Evolutionary conservation across 2,329 filamentous ascomycete genomes (phyloP).

Genomic region (Trichoderma semiorbis): DNA sequence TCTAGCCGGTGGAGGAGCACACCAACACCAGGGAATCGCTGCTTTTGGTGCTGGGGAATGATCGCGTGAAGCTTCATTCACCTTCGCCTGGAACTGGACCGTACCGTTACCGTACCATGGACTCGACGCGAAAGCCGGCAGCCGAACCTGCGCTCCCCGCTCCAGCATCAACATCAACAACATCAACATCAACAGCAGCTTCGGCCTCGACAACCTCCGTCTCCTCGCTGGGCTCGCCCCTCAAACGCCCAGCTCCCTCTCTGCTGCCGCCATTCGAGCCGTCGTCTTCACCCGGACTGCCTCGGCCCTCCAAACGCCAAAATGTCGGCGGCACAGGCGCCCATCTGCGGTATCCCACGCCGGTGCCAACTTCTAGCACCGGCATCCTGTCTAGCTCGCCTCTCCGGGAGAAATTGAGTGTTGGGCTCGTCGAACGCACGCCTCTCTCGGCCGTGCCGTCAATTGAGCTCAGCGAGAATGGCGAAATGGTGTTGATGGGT

Average conservation of each 20-base stretch:
- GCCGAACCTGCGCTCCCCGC: conserved; percentile 36
- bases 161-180: conserved; percentile 12
- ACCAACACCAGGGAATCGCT: neutral
- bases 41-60: neutral
- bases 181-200: neutral
- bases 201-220: neutral
- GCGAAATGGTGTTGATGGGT: conserved; percentile 81
- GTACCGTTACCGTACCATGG: conserved; percentile 30
- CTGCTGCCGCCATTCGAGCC: conserved; percentile 78
- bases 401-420: conserved; percentile 52
- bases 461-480: conserved; percentile 75
- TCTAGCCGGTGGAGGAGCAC: neutral
- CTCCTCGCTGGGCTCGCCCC: conserved; percentile 34
- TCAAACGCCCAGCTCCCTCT: conserved; percentile 62
- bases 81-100: neutral
- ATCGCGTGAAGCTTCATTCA: neutral
- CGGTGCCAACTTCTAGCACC: conserved; percentile 89
- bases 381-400: conserved; percentile 87
- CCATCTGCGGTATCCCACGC: conserved; percentile 79
- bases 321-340: conserved; percentile 43
- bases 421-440: conserved; percentile 69
- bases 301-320: conserved; percentile 66
- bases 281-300: conserved; percentile 72
- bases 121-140: conserved; percentile 34
- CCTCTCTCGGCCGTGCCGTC: conserved; percentile 82